Evolutionary conservation across 2,329 filamentous ascomycete species (phyloP), one percentile per base, ranked within the genome.

Genomic region (Trichoderma guizhouense): DNA sequence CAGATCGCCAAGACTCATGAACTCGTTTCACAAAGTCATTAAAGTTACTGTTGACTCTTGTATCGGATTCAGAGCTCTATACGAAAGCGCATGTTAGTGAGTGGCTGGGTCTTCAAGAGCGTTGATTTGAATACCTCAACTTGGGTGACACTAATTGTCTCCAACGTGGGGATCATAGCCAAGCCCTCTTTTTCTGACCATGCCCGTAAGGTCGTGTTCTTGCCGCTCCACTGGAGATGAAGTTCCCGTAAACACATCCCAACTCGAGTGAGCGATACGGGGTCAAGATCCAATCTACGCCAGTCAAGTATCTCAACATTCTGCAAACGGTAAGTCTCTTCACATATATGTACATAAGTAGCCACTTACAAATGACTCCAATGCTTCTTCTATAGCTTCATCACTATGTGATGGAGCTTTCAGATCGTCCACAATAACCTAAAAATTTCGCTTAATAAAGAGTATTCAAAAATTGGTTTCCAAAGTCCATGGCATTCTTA

Each of bases 221-320:
- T 39, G 11, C 65, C 51, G 9, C 65, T 68, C 47, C 65, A 68
- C 7, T 60, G 30, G 18, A 68, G 65, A 32, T 58, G 21, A 47
- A 68, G n/a, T n/a, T 58, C 32, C 2, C 65, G 65, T 8, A 68
- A 34, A 21, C 21, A 43, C 34, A 11, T 28, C 3, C 65, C 65
- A 30, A 68, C 18, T n/a, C 30, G 30, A 26, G 30, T 26, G 6
- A 68, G 65, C 21, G 65, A 60, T 21, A 60, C n/a, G 7, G 65
- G 65, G 24, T 68, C 65, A 15, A 68, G 30, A 24, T 68, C 65
- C 21, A 68, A 60, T 60, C 65, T 60, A 0, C 47, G 51, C 65
- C 65, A 68, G 21, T 68, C 65, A 5, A 68, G 65, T 43, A 58
- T 21, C 65, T 68, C 65, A 36, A 60, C 65, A 39, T 32, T 24